Percentiles rank a stretch among this genome's conserved stretches.
These are phyloP conservation scores for Fusarium sp. DNA, from an alignment of 2,329 filamentous ascomycete species.

Conservation along the genomic window DNA sequence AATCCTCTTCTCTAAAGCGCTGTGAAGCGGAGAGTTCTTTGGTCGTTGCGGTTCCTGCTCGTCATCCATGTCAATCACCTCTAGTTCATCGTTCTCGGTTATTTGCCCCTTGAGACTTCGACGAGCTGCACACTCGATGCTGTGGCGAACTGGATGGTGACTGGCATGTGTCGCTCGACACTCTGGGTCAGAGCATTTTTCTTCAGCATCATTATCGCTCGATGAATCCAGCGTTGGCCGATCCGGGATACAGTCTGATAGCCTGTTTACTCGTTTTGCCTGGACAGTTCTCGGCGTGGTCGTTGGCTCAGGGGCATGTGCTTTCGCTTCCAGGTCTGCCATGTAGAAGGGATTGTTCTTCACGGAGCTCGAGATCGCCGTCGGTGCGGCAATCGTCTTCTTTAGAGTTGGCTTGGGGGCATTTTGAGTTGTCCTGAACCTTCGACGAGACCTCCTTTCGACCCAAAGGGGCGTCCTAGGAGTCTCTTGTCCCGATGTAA, in stretches of 20 bases:
- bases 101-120: slow-evolving; percentile 12
- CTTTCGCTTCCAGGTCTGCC: slow-evolving; percentile 44
- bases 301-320: slow-evolving; percentile 34
- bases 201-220: slow-evolving; percentile 14
- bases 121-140: slow-evolving; percentile 45
- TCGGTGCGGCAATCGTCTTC: slow-evolving; percentile 21
- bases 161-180: slow-evolving; percentile 45
- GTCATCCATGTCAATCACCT: slow-evolving; percentile 14
- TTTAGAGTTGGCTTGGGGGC: slow-evolving; percentile 12
- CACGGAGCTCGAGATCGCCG: slow-evolving; percentile 31
- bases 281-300: slow-evolving; percentile 34
- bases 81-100: slow-evolving; percentile 3
- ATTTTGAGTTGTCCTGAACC: slow-evolving; percentile 1
- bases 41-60: neutral
- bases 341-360: slow-evolving; percentile 50
- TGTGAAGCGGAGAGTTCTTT: slow-evolving; percentile 10
- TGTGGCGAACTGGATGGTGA: slow-evolving; percentile 48
- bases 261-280: slow-evolving; percentile 30
- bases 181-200: slow-evolving; percentile 45
- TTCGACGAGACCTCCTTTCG: slow-evolving; percentile 16
- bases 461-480: slow-evolving; percentile 12
- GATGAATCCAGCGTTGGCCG: slow-evolving; percentile 27
- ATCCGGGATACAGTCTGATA: slow-evolving; percentile 49
- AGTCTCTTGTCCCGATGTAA: slow-evolving; percentile 24
- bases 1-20: slow-evolving; percentile 42